Evolutionary conservation across 1,284 basidiomycete genomes (phyloP), one percentile per base, ranked within the genome.

Genomic region (Cerrena zonata): DNA sequence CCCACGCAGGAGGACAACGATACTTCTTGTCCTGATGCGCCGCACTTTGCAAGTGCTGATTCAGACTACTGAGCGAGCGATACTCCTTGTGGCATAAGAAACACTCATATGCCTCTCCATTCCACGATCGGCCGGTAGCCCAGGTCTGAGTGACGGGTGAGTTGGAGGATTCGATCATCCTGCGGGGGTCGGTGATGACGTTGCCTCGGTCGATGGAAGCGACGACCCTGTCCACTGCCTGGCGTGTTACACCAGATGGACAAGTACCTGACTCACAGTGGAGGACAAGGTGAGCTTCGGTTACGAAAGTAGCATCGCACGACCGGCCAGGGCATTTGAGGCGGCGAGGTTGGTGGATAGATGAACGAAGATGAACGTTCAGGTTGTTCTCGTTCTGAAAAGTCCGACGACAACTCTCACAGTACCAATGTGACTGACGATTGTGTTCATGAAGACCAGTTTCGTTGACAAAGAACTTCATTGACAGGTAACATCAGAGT

Each of bases 351-450:
- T 50, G 51, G 49, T 66, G 66, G 15, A 51, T 26, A 21, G 57
- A 51, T 3, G 62, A 65, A 18, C 47, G 37, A 22, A 57, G 52
- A 50, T 68, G 66, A 39, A 45, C 42, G 2, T 53, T 34, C n/a
- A 63, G 58, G 46, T 59, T 59, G 45, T 41, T 53, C 10, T 54
- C 37, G 42, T 38, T 54, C 22, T 53, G 56, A 62, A 82, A 83
- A 12, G 67, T 50, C 11, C 69, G 66, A 22, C 62, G 58, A 61
- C 81, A 84, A 0, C 58, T 22, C 2, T 18, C 45, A 50, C 82
- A 84, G 55, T 78, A 81, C 47, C 62, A 49, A 49, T 83, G 81
- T 19, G 59, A 66, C 58, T 78, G 72, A 7, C 72, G 65, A 50
- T 72, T 69, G 56, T 84, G 81, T 52, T 78, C 69, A 18, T 69